Conservation (phyloP, 139 green algal genomes). For the Auxenochlorella pyrenoidosa region DNA sequence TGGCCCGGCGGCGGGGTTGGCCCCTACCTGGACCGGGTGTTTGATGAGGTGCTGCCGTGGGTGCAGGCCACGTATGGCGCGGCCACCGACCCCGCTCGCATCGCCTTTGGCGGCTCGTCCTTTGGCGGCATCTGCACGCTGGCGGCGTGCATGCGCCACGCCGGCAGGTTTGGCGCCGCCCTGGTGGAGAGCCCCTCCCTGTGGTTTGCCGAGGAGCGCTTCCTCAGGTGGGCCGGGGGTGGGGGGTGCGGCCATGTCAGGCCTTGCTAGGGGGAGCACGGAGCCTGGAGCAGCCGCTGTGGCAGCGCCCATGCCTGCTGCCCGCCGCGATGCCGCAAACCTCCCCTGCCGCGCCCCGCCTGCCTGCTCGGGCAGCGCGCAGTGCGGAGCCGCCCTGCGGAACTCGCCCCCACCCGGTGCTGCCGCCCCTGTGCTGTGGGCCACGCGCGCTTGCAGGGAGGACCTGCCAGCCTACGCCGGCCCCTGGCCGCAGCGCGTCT, state of each 20-base stretch:
- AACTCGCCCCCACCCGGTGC: too few species aligned
- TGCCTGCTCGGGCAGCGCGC: too few species aligned
- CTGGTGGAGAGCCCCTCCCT: conserved; percentile 63
- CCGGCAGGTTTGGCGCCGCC: conserved; percentile 37
- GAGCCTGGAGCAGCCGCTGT: too few species aligned
- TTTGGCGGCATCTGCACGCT: conserved; percentile 68
- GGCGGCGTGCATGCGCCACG: conserved; percentile 27
- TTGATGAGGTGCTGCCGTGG: conserved; percentile 54
- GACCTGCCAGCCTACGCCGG: conserved; percentile 21
- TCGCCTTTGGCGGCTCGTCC: conserved; percentile 57
- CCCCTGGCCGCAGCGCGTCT: conserved; percentile 51
- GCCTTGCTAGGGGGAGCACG: too few species aligned
- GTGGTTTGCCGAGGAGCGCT: conserved; percentile 53
- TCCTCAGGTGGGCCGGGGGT: conserved; percentile 30
- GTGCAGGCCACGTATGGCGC: conserved; percentile 37
- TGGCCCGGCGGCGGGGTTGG: conserved; percentile 59
- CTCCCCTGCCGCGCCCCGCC: too few species aligned
- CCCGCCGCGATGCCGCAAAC: too few species aligned
- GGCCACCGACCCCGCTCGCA: conserved; percentile 12
- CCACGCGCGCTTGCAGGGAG: conserved; percentile 31
- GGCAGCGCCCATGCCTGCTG: too few species aligned
- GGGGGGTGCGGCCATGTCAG: neutral
- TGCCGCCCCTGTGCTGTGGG: too few species aligned
- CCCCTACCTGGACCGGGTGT: conserved; percentile 42
- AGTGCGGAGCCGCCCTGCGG: too few species aligned